Conservation (phyloP, 495 filamentous ascomycete genomes). For the Neurospora discreta region DNA sequence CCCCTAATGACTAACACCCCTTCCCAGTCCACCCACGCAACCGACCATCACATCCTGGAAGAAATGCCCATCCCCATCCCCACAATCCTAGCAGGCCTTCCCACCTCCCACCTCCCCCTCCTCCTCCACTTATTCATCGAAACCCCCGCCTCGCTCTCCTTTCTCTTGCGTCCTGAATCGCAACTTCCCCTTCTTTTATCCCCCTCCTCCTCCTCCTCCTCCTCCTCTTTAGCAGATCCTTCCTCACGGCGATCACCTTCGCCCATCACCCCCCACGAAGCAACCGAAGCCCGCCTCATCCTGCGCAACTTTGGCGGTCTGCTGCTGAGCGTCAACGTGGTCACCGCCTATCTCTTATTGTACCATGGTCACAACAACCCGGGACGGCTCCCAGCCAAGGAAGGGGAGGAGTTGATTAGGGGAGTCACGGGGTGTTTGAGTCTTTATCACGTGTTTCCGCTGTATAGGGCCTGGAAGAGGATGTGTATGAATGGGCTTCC, state of each 20-base stretch:
- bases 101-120: slow-evolving; percentile 1
- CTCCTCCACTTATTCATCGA: slow-evolving; percentile 16
- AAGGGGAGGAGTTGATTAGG: slow-evolving; percentile 8
- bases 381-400: no score
- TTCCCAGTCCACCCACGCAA: background rate
- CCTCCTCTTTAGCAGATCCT: no score
- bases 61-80: background rate
- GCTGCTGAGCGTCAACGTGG: slow-evolving; percentile 23
- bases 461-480: slow-evolving; percentile 19
- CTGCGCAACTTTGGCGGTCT: slow-evolving; percentile 29
- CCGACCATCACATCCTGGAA: no score
- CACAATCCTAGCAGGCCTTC: background rate
- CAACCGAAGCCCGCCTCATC: slow-evolving; percentile 23
- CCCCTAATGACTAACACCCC: background rate
- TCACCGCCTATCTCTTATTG: slow-evolving; percentile 12
- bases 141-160: slow-evolving; percentile 12
- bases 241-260: no score
- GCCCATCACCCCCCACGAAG: background rate
- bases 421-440: slow-evolving; percentile 20
- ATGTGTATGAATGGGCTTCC: background rate
- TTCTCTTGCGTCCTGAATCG: slow-evolving; percentile 2
- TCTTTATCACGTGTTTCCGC: slow-evolving; percentile 31
- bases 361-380: no score
- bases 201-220: background rate
- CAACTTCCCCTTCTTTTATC: background rate